Percentiles rank a stretch among this genome's conserved stretches.
Evolutionary conservation across 176 grass and related monocot species (phyloP).

Genomic region (Zoysia pacifica): DNA sequence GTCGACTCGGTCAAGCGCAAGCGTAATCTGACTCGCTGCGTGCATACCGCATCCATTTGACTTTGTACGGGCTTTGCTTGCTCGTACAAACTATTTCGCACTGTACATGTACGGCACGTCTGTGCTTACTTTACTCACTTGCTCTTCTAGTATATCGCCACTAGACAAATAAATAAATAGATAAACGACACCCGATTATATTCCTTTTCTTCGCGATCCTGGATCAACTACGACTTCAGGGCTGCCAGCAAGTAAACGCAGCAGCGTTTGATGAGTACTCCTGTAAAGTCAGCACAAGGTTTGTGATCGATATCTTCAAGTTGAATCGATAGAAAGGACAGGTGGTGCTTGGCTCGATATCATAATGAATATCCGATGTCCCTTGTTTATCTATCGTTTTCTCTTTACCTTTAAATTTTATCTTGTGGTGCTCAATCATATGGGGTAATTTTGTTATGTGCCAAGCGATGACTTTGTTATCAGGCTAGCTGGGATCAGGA

Average conservation of each 20-base stretch:
- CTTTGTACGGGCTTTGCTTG: background rate
- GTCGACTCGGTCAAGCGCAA: background rate
- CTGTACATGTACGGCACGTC: slow-evolving; percentile 35
- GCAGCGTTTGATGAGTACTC: background rate
- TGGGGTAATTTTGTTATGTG: background rate
- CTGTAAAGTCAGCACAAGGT: background rate
- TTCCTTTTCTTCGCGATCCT: background rate
- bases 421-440: background rate
- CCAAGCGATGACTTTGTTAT: background rate
- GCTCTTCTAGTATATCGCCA: background rate
- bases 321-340: background rate
- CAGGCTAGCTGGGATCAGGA: background rate
- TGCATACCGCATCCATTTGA: background rate
- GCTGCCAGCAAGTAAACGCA: background rate
- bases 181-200: background rate
- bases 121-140: slow-evolving; percentile 4
- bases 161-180: background rate
- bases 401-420: background rate
- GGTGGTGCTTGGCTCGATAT: background rate
- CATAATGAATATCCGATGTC: background rate
- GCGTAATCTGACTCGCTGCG: background rate
- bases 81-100: background rate
- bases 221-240: background rate
- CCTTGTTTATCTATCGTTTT: background rate
- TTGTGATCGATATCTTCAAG: background rate